These are phyloP conservation scores for Corylus americana DNA, from an alignment of 306 rosid species.

Conservation along the genomic window DNA sequence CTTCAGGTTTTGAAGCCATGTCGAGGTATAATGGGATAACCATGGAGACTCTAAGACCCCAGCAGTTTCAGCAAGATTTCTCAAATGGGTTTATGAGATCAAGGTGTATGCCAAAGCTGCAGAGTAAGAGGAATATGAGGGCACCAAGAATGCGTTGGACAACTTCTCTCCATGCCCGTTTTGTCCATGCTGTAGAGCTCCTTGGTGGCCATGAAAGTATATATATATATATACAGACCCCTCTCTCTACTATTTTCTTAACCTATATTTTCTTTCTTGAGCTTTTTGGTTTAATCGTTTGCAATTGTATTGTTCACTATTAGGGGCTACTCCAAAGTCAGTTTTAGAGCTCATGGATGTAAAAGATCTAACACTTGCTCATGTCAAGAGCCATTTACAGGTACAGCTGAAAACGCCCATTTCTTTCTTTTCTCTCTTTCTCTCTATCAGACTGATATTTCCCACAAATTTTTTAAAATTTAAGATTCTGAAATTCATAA, in stretches of 20 bases:
- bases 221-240: neutral
- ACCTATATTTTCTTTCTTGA: too few relatives aligned
- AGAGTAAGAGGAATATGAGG: conserved; percentile 66
- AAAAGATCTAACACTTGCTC: conserved; percentile 94
- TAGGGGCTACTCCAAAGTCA: conserved; percentile 95
- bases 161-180: conserved; percentile 81
- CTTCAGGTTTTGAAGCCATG: conserved; percentile 31
- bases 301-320: conserved; percentile 1
- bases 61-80: conserved; percentile 48
- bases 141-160: conserved; percentile 99
- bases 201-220: conserved; percentile 98
- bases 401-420: conserved; percentile 34
- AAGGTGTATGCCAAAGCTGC: conserved; percentile 49
- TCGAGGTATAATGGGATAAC: conserved; percentile 56
- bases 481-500: too few relatives aligned
- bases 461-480: too few relatives aligned
- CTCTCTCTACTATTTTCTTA: neutral
- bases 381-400: conserved; percentile 98
- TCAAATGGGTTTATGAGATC: conserved; percentile 54
- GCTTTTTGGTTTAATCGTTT: neutral
- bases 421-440: neutral
- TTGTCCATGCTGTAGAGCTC: conserved; percentile 86
- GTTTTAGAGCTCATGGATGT: conserved; percentile 95
- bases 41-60: conserved; percentile 44
- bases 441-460: neutral